Percentiles rank a stretch among this genome's conserved stretches.
These are phyloP conservation scores for Suillus tomentosus DNA, from an alignment of 768 basidiomycete genomes.

Conservation along the genomic window DNA sequence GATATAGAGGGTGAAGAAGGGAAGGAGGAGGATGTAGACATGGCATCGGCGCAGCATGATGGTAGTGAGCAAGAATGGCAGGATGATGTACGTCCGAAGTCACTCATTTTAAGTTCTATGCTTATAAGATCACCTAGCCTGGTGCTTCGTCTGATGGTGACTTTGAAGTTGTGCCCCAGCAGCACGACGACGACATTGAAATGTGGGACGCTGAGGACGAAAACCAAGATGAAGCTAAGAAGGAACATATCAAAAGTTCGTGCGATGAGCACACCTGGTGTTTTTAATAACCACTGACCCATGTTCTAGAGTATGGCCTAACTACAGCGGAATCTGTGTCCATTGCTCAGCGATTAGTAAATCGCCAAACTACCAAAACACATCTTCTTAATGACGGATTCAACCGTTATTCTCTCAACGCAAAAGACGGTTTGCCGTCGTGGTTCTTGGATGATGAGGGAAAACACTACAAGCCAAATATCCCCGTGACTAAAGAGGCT, in stretches of 20 bases:
- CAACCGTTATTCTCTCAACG: slow-evolving; percentile 88
- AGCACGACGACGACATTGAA: slow-evolving; percentile 55
- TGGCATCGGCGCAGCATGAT: slow-evolving; percentile 32
- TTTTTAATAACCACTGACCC: slow-evolving; percentile 9
- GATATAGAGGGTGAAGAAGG: slow-evolving; percentile 40
- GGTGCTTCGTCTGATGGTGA: slow-evolving; percentile 45
- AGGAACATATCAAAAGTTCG: slow-evolving; percentile 68
- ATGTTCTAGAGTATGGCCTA: slow-evolving; percentile 69
- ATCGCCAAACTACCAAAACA: slow-evolving; percentile 85
- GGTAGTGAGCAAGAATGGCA: slow-evolving; percentile 32
- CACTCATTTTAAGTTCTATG: slow-evolving; percentile 6
- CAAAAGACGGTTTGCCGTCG: slow-evolving; percentile 87
- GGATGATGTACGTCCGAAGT: slow-evolving; percentile 26
- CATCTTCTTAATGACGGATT: slow-evolving; percentile 94
- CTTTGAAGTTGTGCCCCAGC: slow-evolving; percentile 74
- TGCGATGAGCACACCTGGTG: slow-evolving; percentile 11
- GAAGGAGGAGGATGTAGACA: slow-evolving; percentile 27
- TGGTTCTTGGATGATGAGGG: slow-evolving; percentile 99
- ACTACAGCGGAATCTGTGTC: slow-evolving; percentile 89
- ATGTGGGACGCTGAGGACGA: slow-evolving; percentile 85
- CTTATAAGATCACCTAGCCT: slow-evolving; percentile 19
- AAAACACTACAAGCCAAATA: slow-evolving; percentile 89
- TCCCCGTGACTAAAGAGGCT: slow-evolving; percentile 98
- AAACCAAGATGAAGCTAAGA: slow-evolving; percentile 69
- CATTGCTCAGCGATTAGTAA: slow-evolving; percentile 88